Evolutionary conservation across 2,329 filamentous ascomycete species (phyloP).

Genomic region (Pyrenophora tritici-repentis): DNA sequence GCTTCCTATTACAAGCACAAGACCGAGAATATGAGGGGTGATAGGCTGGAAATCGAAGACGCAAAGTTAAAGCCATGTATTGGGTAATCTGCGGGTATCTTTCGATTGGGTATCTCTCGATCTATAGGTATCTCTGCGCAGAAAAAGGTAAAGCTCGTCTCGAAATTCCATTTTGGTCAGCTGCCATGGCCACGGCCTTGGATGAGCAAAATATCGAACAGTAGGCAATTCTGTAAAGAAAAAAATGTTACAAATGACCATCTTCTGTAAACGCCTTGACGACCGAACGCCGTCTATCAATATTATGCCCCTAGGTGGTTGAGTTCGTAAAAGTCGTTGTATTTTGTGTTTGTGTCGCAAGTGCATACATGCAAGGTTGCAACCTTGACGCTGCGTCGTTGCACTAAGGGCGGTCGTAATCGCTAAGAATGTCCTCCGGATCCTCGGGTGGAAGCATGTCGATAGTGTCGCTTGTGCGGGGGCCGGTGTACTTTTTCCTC

Average conservation of each 20-base stretch:
- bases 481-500: constrained; percentile 60
- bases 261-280: neutral
- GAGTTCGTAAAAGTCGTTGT: constrained; percentile 8
- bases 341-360: neutral
- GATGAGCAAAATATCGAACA: neutral
- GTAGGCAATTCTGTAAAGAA: neutral
- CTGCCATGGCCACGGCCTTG: neutral
- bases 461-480: constrained; percentile 60
- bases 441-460: constrained; percentile 50
- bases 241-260: neutral
- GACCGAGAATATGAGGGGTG: neutral
- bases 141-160: constrained; percentile 3
- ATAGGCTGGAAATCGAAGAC: neutral
- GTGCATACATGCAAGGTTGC: neutral
- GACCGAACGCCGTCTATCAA: neutral
- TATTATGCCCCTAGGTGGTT: neutral
- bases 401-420: constrained; percentile 37
- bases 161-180: neutral
- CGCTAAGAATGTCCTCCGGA: constrained; percentile 45
- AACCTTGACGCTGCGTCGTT: neutral
- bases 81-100: constrained; percentile 15
- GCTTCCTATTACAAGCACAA: too few relatives aligned
- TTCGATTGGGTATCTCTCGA: constrained; percentile 19
- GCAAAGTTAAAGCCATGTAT: neutral
- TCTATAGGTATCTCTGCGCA: constrained; percentile 14